A percentile compares a stretch with the other conserved stretches of the same genome.
These are phyloP conservation scores for Ophiorrhiza pumila DNA, from an alignment of 257 asterid species.

Conservation along the genomic window DNA sequence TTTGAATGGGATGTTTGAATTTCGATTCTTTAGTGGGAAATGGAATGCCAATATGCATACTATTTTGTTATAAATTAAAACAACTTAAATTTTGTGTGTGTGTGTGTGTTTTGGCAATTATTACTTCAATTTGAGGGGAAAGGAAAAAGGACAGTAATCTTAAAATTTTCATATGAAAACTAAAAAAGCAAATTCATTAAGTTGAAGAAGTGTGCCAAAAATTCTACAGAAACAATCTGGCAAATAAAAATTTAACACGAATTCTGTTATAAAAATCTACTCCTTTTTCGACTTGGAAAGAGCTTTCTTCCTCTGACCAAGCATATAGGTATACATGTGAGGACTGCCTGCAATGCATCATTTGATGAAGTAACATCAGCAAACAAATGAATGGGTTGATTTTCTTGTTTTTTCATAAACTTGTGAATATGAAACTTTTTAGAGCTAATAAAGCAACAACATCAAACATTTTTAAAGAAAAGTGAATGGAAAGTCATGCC, in stretches of 20 bases:
- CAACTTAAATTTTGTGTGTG: no score
- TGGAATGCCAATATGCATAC: no score
- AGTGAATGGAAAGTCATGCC: slow-evolving; percentile 22
- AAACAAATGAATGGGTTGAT: not conserved
- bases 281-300: slow-evolving; percentile 66
- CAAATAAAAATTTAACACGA: not conserved
- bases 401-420: not conserved
- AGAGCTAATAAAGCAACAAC: not conserved
- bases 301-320: slow-evolving; percentile 84
- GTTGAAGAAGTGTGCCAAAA: not conserved
- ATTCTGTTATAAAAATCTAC: slow-evolving; percentile 17
- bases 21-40: no score
- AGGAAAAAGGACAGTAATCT: not conserved
- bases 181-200: not conserved
- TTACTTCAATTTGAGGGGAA: not conserved
- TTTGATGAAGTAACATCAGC: slow-evolving; percentile 2
- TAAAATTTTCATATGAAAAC: not conserved
- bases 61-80: no score
- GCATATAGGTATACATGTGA: slow-evolving; percentile 76
- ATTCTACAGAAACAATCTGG: not conserved
- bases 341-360: slow-evolving; percentile 46
- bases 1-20: no score
- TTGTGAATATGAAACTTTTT: not conserved
- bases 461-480: not conserved
- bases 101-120: not conserved